Evolutionary conservation across 805 yeast species (phyloP).

Genomic region (Teunomyces tritomae): DNA sequence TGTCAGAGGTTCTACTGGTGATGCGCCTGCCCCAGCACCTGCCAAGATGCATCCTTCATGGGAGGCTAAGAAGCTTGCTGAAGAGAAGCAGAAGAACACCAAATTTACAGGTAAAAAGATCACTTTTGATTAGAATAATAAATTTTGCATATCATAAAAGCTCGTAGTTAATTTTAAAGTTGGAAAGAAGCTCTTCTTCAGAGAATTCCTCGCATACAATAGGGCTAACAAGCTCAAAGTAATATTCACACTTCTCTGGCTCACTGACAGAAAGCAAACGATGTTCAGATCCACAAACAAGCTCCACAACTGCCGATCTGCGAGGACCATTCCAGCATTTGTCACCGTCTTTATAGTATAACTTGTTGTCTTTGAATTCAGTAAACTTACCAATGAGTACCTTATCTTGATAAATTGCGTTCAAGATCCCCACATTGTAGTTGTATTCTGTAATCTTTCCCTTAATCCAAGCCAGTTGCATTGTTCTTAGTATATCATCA

Average conservation of each 20-base stretch:
- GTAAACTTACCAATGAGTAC: slow-evolving; percentile 51
- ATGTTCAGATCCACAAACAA: slow-evolving; percentile 64
- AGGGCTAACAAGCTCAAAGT: slow-evolving; percentile 48
- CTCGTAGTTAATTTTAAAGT: slow-evolving; percentile 26
- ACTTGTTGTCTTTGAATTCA: slow-evolving; percentile 24
- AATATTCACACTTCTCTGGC: slow-evolving; percentile 84
- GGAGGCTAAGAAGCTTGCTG: slow-evolving; percentile 81
- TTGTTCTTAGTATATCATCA: slow-evolving; percentile 60
- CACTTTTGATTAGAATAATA: slow-evolving; percentile 50
- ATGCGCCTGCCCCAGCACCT: slow-evolving; percentile 6
- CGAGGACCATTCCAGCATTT: slow-evolving; percentile 94
- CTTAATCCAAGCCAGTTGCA: slow-evolving; percentile 46
- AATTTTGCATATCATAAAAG: slow-evolving; percentile 11
- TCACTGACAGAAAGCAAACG: slow-evolving; percentile 70
- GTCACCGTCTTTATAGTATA: slow-evolving; percentile 60
- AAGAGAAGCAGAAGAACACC: slow-evolving; percentile 60
- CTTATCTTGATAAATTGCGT: slow-evolving; percentile 53
- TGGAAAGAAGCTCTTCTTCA: slow-evolving; percentile 24
- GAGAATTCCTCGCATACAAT: slow-evolving; percentile 39
- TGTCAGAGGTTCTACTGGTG: slow-evolving; percentile 18
- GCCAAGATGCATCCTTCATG: slow-evolving; percentile 86
- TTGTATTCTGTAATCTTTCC: slow-evolving; percentile 65
- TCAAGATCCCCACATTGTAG: slow-evolving; percentile 61
- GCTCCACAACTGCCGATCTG: slow-evolving; percentile 62
- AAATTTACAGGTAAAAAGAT: slow-evolving; percentile 85